A percentile compares a stretch with the other conserved stretches of the same genome.
Evolutionary conservation across 108 stramenopile species (phyloP).

Genomic region (Stephanodiscus triporus): DNA sequence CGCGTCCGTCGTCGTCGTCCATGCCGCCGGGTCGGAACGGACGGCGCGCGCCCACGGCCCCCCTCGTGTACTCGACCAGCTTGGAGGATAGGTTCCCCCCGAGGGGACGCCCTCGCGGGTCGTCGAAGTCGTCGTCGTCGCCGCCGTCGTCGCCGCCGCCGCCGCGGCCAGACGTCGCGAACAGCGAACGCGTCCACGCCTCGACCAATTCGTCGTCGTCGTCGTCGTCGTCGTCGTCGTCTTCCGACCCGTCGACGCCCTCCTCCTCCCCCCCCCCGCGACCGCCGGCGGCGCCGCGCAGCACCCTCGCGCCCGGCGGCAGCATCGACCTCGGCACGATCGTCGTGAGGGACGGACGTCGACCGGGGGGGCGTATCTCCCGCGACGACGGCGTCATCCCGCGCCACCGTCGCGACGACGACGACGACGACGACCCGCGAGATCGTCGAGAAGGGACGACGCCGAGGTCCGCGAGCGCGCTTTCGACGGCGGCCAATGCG

Average conservation of each 20-base stretch:
- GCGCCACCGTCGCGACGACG: constrained; percentile 12
- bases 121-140: not conserved
- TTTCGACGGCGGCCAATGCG: constrained; percentile 23
- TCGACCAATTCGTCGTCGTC: constrained; percentile 39
- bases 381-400: constrained; percentile 22
- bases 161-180: not conserved
- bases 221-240: no score
- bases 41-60: constrained; percentile 57
- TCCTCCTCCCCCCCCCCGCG: not conserved
- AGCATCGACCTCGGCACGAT: constrained; percentile 32
- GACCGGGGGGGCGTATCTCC: no score
- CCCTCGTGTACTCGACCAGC: constrained; percentile 79
- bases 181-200: constrained; percentile 42
- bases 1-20: constrained; percentile 42
- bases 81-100: constrained; percentile 77
- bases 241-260: no score
- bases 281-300: not conserved
- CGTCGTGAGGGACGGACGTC: constrained; percentile 39
- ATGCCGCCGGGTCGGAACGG: constrained; percentile 82
- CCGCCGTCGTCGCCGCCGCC: not conserved
- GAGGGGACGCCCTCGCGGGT: constrained; percentile 50
- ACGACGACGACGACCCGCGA: no score
- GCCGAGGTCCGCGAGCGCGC: constrained; percentile 29
- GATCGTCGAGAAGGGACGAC: constrained; percentile 14
- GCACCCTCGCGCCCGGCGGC: constrained; percentile 44